Percentiles rank a stretch among this genome's conserved stretches.
These are phyloP conservation scores for Hypomontagnella monticulosa DNA, from an alignment of 495 filamentous ascomycete genomes.

Conservation along the genomic window DNA sequence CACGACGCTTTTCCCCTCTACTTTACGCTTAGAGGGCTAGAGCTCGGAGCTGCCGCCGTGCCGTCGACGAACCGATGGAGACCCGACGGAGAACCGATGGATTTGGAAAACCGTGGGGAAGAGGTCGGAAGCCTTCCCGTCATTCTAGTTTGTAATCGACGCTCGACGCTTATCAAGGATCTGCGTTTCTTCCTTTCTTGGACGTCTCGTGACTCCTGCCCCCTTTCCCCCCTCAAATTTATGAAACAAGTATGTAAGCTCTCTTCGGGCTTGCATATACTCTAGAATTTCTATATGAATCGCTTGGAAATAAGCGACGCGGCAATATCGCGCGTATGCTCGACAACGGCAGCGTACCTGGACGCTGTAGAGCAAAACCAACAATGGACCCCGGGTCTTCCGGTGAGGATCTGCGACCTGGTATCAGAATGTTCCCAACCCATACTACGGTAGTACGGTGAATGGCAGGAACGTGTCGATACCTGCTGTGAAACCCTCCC, in stretches of 20 bases:
- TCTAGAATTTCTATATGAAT: constrained; percentile 10
- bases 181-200: neutral
- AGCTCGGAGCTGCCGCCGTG: constrained; percentile 17
- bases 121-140: constrained; percentile 3
- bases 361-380: constrained; percentile 8
- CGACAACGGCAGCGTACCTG: constrained; percentile 4
- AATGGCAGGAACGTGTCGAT: constrained; percentile 33
- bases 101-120: constrained; percentile 29
- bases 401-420: constrained; percentile 32
- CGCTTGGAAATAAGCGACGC: constrained; percentile 11
- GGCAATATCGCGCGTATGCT: constrained; percentile 4
- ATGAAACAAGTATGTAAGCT: neutral
- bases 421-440: constrained; percentile 25
- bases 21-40: neutral
- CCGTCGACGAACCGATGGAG: constrained; percentile 20
- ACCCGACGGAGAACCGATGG: constrained; percentile 21
- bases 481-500: constrained; percentile 34
- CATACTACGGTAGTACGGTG: constrained; percentile 28
- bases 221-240: neutral
- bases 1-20: neutral
- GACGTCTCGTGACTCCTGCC: constrained; percentile 4
- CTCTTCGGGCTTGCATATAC: constrained; percentile 4
- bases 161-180: constrained; percentile 18
- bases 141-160: constrained; percentile 6
- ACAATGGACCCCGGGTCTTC: constrained; percentile 25